Evolutionary conservation across 2,329 filamentous ascomycete genomes (phyloP), one percentile per base, ranked within the genome.

Genomic region (Pseudogymnoascus sp.): DNA sequence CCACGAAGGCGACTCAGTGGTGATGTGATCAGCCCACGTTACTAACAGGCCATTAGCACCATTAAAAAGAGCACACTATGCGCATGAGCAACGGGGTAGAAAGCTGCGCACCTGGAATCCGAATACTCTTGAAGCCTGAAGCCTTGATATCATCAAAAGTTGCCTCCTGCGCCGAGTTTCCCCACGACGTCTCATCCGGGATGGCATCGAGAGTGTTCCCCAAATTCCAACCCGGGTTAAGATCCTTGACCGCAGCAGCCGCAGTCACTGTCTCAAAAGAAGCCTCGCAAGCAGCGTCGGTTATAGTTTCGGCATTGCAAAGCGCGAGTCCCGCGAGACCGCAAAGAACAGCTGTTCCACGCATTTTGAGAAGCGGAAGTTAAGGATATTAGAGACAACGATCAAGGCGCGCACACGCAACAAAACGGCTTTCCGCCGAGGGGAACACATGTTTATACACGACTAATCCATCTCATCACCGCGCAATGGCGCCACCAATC

Each of bases 181-280:
- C 82, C 83, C 83, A 86, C 2, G 78, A 80, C 4, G 81, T 82
- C 69, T 86, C 83, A 59, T 78, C 74, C 4, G 82, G 78, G 6
- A 78, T 72, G 1, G 82, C 81, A 68, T 85, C 84, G 31, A 86
- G 76, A 0, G 82, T 84, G 62, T 86, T 86, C 8, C 83, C 83
- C 7, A 85, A 67, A 65, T 85, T 86, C 83, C 83, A 86, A 6
- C 83, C 83, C 0, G 82, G 79, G 59, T 80, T 80, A 41, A 84
- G 74, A 7, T 74, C 76, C 4, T 75, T 74, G 58, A 84, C 63
- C 12, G 68, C 68, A n/a, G 62, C 65, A 7, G 68, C 66, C 31
- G 68, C 68, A 33, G 66, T 66, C 10, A 69, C 26, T 26, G 66
- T 65, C 12, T 62, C 68, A 14, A 68, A 69, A 10, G 63, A 37